Conservation (phyloP, 768 basidiomycete species). For the Cystobasidium onofrii region DNA sequence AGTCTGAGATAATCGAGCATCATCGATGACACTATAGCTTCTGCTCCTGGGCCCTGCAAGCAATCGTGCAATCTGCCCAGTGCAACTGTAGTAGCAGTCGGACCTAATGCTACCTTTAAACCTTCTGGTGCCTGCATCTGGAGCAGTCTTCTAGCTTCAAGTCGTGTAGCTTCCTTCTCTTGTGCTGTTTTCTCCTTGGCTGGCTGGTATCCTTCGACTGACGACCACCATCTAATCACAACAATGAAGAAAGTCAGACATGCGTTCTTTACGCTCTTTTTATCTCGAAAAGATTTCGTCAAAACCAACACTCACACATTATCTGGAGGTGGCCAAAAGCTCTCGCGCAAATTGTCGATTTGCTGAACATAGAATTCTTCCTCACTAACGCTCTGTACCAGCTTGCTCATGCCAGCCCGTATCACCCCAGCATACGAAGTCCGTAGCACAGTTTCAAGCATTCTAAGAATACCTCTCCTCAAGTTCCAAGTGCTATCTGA, state of each 20-base stretch:
- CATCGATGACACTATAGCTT: background rate
- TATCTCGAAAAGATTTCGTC: background rate
- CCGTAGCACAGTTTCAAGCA: conserved; percentile 32
- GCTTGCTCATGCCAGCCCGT: conserved; percentile 18
- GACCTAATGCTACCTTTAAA: conserved; percentile 31
- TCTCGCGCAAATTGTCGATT: conserved; percentile 29
- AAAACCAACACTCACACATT: conserved; percentile 23
- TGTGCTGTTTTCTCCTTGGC: background rate
- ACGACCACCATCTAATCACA: conserved; percentile 26
- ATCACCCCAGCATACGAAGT: conserved; percentile 28
- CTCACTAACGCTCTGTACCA: conserved; percentile 12
- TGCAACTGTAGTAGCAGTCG: conserved; percentile 32
- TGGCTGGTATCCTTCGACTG: background rate
- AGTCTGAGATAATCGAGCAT: conserved; percentile 29
- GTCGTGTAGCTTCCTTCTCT: conserved; percentile 32
- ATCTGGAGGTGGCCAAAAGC: conserved; percentile 31
- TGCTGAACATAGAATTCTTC: conserved; percentile 17
- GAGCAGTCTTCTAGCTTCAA: conserved; percentile 23
- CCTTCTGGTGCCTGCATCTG: conserved; percentile 30
- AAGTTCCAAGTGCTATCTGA: conserved; percentile 29
- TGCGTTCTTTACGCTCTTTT: background rate
- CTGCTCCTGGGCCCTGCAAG: conserved; percentile 25
- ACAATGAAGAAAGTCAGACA: background rate
- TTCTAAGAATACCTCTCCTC: conserved; percentile 32
- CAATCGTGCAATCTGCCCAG: conserved; percentile 26